Conservation (phyloP, 345 rosid genomes). For the Pistacia atlantica region DNA sequence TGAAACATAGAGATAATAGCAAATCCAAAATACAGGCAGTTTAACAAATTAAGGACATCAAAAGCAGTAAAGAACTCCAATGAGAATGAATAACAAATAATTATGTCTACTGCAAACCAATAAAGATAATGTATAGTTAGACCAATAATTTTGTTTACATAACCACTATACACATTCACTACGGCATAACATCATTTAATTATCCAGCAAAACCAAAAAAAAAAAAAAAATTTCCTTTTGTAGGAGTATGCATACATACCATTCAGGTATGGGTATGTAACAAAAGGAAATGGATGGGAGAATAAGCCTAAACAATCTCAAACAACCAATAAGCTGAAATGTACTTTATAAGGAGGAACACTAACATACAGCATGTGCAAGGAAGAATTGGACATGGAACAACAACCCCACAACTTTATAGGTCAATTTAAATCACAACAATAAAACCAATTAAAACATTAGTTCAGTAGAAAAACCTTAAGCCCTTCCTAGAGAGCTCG, state of each 20-base stretch:
- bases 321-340: neutral
- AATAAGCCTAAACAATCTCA: neutral
- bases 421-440: neutral
- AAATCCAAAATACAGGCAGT: neutral
- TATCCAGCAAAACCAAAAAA: neutral
- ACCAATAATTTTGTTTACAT: neutral
- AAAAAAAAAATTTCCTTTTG: neutral
- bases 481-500: conserved; percentile 98
- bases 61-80: neutral
- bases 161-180: neutral
- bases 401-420: neutral
- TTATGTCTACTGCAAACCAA: neutral
- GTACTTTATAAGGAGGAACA: neutral
- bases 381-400: neutral
- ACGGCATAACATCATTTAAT: neutral
- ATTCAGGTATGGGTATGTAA: neutral
- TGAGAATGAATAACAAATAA: neutral
- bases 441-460: conserved; percentile 9
- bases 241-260: neutral
- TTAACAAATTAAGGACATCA: neutral
- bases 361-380: conserved; percentile 1
- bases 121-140: neutral
- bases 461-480: conserved; percentile 57
- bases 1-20: neutral
- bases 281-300: neutral